Conservation (phyloP, 2,329 filamentous ascomycete species). For the Xylaria sp. region DNA sequence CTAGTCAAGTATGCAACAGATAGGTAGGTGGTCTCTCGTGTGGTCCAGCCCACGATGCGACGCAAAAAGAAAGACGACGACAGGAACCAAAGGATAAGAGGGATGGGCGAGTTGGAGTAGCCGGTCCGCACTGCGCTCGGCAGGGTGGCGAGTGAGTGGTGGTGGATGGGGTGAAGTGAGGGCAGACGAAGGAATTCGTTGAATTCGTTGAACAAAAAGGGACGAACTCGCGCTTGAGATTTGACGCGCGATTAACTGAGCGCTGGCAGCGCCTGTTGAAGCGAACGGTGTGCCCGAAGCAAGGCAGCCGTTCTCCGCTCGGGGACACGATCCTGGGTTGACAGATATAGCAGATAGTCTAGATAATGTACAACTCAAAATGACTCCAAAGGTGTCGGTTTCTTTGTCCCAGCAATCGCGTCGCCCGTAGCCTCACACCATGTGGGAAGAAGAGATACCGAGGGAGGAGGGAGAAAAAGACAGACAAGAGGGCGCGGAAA, state of each 20-base stretch:
- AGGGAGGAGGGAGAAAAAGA: constrained; percentile 9
- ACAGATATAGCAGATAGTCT: not conserved
- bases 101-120: constrained; percentile 5
- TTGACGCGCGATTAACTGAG: constrained; percentile 53
- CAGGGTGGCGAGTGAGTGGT: constrained; percentile 10
- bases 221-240: constrained; percentile 46
- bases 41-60: constrained; percentile 37
- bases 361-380: not conserved
- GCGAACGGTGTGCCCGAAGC: constrained; percentile 33
- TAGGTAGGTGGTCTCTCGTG: constrained; percentile 26
- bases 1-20: constrained; percentile 14
- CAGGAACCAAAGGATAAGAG: constrained; percentile 4
- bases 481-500: constrained; percentile 17
- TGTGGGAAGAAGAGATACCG: constrained; percentile 7
- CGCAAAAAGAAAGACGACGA: constrained; percentile 10
- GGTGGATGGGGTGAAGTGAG: not conserved
- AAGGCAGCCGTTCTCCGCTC: constrained; percentile 26
- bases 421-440: constrained; percentile 3
- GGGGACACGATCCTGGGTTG: constrained; percentile 16
- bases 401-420: not conserved
- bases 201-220: constrained; percentile 22
- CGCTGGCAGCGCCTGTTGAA: constrained; percentile 48
- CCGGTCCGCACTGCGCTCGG: constrained; percentile 1
- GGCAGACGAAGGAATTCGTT: constrained; percentile 13
- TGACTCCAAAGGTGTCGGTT: constrained; percentile 4